phyloP scores from a whole-genome alignment of 2,329 filamentous ascomycete species.

The Dichotomopilus funicola region DNA sequence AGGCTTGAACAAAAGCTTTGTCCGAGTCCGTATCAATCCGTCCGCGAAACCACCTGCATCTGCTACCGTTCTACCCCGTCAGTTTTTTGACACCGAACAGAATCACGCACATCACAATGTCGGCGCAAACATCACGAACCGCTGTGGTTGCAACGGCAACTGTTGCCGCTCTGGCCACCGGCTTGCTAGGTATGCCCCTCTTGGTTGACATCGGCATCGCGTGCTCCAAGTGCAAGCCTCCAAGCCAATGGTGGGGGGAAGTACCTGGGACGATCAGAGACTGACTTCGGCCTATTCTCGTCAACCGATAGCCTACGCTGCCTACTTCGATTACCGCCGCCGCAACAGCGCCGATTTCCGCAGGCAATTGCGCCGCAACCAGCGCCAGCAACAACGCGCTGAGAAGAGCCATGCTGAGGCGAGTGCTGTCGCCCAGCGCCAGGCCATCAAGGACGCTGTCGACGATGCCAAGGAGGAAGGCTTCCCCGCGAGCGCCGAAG shows the following conservation, averaged over 20 bases:
- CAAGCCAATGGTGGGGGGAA: too few relatives aligned
- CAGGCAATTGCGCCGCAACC: conserved; percentile 64
- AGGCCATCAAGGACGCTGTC: conserved; percentile 68
- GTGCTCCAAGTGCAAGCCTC: too few relatives aligned
- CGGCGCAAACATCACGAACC: conserved; percentile 47
- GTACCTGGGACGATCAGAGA: background rate
- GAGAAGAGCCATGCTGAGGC: conserved; percentile 67
- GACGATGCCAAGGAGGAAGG: conserved; percentile 82
- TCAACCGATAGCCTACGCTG: conserved; percentile 49
- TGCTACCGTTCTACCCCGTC: background rate
- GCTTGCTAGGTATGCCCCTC: conserved; percentile 48
- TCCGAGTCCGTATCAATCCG: background rate
- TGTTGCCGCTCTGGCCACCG: conserved; percentile 54
- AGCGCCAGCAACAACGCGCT: conserved; percentile 62
- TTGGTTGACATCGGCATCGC: too few relatives aligned
- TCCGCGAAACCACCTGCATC: background rate
- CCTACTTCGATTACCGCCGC: conserved; percentile 64
- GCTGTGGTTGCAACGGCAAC: conserved; percentile 55
- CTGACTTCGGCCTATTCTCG: background rate
- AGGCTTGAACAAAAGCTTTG: background rate
- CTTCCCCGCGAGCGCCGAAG: conserved; percentile 83
- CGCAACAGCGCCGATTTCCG: conserved; percentile 60
- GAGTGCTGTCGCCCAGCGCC: conserved; percentile 59
- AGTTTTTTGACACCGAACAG: background rate
- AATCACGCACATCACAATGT: conserved; percentile 37